Evolutionary conservation across 2,329 filamentous ascomycete genomes (phyloP), one percentile per base, ranked within the genome.

Genomic region (Pseudopyricularia javanii): DNA sequence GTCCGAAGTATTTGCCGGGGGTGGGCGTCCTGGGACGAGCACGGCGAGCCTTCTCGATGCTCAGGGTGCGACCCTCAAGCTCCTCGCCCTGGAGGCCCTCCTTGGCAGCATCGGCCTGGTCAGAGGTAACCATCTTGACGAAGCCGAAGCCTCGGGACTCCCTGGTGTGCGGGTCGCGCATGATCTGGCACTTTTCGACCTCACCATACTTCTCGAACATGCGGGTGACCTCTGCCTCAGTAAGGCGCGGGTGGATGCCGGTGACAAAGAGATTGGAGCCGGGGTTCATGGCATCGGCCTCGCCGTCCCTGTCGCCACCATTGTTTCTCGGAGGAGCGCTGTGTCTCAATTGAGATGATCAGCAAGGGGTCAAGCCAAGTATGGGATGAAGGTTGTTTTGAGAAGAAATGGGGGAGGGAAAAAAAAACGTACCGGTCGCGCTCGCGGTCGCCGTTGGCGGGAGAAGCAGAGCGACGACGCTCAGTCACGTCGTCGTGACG

Each of bases 241-340:
- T 84, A 59, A 98, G 80, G 63, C 88, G 87, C 54, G 93, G 93
- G 69, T 97, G 90, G 60, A 98, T 98, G 62, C 93, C 93, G 58
- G 93, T 98, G 60, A 98, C 93, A 69, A 98, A 98, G 55, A 98
- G 86, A 75, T 98, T 98, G 60, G 93, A 96, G 61, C 93, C 93
- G 57, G 90, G 87, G 73, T 98, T 98, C 65, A 86, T 68, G 58
- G 91, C 85, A 61, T 86, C 86, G 17, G 14, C 50, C 4, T 26
- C 26, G 17, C 43, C 50, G 17, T 52, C 37, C n/a, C 50, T 40
- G 26, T 30, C 50, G 35, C 37, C 35, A 63, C 88, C 85, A 61
- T 94, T 89, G 56, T 81, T 22, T 26, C 40, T 20, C 12, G 40
- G 40, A 24, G 40, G 40, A 45, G 40, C 88, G 55, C 67, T 68